Percentiles rank a stretch among this genome's conserved stretches.
Evolutionary conservation across 2,329 filamentous ascomycete genomes (phyloP).

Genomic region (Colletotrichum lindemuthianum): DNA sequence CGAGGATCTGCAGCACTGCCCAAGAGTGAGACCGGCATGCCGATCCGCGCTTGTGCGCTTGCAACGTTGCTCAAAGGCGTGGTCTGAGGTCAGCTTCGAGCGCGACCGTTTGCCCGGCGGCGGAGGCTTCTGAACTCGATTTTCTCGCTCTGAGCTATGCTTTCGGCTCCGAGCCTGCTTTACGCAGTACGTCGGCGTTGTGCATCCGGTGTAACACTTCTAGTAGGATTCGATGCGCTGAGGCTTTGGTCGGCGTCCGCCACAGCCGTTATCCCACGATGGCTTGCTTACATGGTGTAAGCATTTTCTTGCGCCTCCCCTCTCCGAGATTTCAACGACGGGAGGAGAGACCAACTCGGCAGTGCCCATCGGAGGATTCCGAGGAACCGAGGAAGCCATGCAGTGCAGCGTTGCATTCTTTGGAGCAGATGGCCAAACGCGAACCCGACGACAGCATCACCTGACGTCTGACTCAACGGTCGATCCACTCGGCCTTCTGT

Average conservation of each 20-base stretch:
- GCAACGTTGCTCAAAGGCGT: slow-evolving; percentile 29
- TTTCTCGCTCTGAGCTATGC: slow-evolving; percentile 1
- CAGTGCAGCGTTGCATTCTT: too few relatives aligned
- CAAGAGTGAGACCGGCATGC: slow-evolving; percentile 5
- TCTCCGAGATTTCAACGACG: too few relatives aligned
- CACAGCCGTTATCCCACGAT: slow-evolving; percentile 20
- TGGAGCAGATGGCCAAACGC: too few relatives aligned
- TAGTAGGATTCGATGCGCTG: neutral
- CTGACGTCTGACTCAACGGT: too few relatives aligned
- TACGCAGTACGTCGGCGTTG: too few relatives aligned
- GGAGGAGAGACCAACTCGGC: too few relatives aligned
- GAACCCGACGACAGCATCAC: too few relatives aligned
- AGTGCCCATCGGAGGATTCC: too few relatives aligned
- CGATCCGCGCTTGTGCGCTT: slow-evolving; percentile 33
- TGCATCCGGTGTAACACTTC: neutral
- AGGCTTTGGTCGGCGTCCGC: slow-evolving; percentile 4
- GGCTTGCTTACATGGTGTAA: neutral
- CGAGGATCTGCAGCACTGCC: too few relatives aligned
- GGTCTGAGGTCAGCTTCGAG: slow-evolving; percentile 8
- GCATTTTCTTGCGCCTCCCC: too few relatives aligned
- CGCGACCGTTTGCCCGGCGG: neutral
- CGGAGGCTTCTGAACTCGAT: neutral
- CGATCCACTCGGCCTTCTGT: too few relatives aligned
- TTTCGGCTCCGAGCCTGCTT: neutral
- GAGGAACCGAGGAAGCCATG: too few relatives aligned